A percentile compares a stretch with the other conserved stretches of the same genome.
These are phyloP conservation scores for Chalciporus pseudorubinellus DNA, from an alignment of 768 basidiomycete species.

Conservation along the genomic window DNA sequence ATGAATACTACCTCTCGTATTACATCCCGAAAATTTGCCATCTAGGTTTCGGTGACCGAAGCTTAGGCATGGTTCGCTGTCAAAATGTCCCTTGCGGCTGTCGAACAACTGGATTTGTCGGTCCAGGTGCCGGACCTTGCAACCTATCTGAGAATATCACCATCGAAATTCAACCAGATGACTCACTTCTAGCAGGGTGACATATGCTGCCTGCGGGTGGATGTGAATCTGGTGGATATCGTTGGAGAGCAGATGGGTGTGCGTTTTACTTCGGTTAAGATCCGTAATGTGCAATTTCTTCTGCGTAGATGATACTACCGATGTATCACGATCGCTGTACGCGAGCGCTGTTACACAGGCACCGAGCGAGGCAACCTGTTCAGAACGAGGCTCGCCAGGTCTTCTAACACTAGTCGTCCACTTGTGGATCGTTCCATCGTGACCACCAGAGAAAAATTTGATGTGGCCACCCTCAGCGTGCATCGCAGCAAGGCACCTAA, in stretches of 20 bases:
- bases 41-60: constrained; percentile 41
- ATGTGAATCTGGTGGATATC: constrained; percentile 45
- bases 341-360: constrained; percentile 38
- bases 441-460: constrained; percentile 49
- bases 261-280: constrained; percentile 34
- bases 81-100: constrained; percentile 38
- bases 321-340: constrained; percentile 33
- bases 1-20: constrained; percentile 40
- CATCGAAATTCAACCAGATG: constrained; percentile 12
- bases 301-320: constrained; percentile 38
- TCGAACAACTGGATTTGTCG: constrained; percentile 52
- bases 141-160: constrained; percentile 10
- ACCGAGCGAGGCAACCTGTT: constrained; percentile 31
- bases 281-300: constrained; percentile 36
- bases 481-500: constrained; percentile 44
- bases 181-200: constrained; percentile 50
- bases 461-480: constrained; percentile 27
- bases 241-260: constrained; percentile 36
- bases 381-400: constrained; percentile 23
- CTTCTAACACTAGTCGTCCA: constrained; percentile 34
- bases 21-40: constrained; percentile 24
- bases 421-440: constrained; percentile 43
- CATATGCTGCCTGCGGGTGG: constrained; percentile 40
- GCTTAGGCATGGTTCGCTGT: constrained; percentile 38
- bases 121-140: constrained; percentile 48